Base-by-base conservation (phyloP, 176 grass and related monocot genomes). In the Paspalum vaginatum region DNA sequence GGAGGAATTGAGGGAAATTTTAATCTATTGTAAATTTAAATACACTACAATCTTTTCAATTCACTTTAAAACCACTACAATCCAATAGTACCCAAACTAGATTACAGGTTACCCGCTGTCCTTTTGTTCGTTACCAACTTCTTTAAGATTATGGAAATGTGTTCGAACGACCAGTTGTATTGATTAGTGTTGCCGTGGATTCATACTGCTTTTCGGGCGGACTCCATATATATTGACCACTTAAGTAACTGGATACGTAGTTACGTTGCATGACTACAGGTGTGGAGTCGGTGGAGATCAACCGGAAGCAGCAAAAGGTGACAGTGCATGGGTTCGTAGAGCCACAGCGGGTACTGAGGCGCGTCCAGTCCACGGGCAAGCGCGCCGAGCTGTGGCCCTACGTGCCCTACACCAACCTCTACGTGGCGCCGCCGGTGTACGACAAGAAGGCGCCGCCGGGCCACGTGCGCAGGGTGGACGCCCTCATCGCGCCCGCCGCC, bases 371-470 rank as follows among this genome's bases (percentile, higher is more conserved):
- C 2, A 97, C 91, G 17, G 83, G 85, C 72, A 97, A 97, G 83
- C 83, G 87, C 20, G 83, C 60, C 0, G 94, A 97, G 87, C 80
- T 90, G 48, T 93, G 91, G 91, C 91, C 94, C 11, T 97, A 97
- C 81, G 86, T 97, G 21, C 94, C 94, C 26, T 92, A 97, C 87
- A 88, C 87, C 21, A 87, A 94, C 62, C 85, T 91, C 6, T 97
- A 94, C 67, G 73, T 68, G n/a, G 57, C 77, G 65, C 84, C 77
- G 21, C 85, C 79, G 41, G 65, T 66, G 45, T 97, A 94, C 72
- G 94, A 97, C 94, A 97, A 97, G 88, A 81, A 39, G 80, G 94
- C 94, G 20, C 94, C 94, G 2, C 45, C 94, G 8, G 94, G 94
- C 2, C 87, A 94, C 67, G 77, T 97, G 4, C 92, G 94, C 61